Evolutionary conservation across 768 basidiomycete genomes (phyloP).

Genomic region (Pulveroboletus sp.): DNA sequence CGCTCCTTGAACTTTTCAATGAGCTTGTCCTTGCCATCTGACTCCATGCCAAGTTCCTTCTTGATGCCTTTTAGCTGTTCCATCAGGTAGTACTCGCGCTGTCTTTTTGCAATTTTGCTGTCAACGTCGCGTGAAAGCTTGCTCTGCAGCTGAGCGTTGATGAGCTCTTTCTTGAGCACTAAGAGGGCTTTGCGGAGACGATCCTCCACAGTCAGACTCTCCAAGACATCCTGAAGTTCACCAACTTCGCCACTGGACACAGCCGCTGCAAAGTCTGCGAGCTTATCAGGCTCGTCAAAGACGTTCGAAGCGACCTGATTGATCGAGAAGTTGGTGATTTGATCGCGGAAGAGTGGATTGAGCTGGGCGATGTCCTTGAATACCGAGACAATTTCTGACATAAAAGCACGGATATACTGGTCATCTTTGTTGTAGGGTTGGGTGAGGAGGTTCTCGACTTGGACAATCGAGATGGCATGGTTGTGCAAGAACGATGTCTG

Average conservation of each 20-base stretch:
- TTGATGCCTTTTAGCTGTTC: conserved; percentile 96
- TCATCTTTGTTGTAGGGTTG: conserved; percentile 87
- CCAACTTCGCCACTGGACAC: conserved; percentile 89
- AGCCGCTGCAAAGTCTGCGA: conserved; percentile 96
- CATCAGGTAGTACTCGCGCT: conserved; percentile 94
- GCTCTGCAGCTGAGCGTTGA: conserved; percentile 91
- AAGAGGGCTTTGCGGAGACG: conserved; percentile 84
- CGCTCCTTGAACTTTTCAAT: conserved; percentile 90
- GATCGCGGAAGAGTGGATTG: conserved; percentile 96
- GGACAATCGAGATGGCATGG: conserved; percentile 81
- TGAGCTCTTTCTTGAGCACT: conserved; percentile 96
- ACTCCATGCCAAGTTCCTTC: conserved; percentile 94
- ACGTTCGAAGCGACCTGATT: conserved; percentile 89
- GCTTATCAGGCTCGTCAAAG: conserved; percentile 95
- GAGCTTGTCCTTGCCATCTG: conserved; percentile 90
- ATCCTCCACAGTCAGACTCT: conserved; percentile 81
- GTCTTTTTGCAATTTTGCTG: conserved; percentile 89
- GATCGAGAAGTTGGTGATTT: conserved; percentile 94
- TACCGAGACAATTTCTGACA: conserved; percentile 92
- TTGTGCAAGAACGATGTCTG: conserved; percentile 84
- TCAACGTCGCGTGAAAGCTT: conserved; percentile 93
- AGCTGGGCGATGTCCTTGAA: conserved; percentile 99
- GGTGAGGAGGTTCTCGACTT: conserved; percentile 77
- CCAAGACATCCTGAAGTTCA: conserved; percentile 91
- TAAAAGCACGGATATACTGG: conserved; percentile 93